A percentile compares a stretch with the other conserved stretches of the same genome.
Evolutionary conservation across 345 rosid genomes (phyloP).

Genomic region (Brassica carinata): DNA sequence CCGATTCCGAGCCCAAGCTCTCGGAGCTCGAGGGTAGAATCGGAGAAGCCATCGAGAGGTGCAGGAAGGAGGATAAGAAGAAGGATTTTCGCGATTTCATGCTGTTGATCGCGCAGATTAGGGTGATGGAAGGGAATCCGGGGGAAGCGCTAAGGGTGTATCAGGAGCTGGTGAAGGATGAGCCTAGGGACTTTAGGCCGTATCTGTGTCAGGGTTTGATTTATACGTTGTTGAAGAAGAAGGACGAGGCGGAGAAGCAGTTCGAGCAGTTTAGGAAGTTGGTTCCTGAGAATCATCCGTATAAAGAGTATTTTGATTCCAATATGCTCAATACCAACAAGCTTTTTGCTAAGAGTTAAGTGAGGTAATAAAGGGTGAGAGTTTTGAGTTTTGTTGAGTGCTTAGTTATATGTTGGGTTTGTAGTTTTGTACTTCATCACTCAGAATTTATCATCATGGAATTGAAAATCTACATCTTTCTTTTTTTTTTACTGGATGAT

Average conservation of each 20-base stretch:
- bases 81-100: conserved; percentile 32
- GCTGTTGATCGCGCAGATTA: not conserved
- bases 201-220: conserved; percentile 85
- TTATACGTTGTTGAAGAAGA: conserved; percentile 75
- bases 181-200: conserved; percentile 77
- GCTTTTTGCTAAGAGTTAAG: conserved; percentile 4
- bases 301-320: conserved; percentile 70
- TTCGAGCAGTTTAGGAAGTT: conserved; percentile 74
- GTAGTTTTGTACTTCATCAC: not conserved
- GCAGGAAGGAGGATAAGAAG: conserved; percentile 64
- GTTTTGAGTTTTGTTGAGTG: not conserved
- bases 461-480: not conserved
- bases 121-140: not conserved
- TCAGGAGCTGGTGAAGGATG: not conserved
- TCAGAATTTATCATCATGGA: not conserved
- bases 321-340: conserved; percentile 58
- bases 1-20: conserved; percentile 41
- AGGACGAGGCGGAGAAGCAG: conserved; percentile 77
- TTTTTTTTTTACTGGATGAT: too few species aligned
- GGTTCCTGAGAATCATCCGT: conserved; percentile 88
- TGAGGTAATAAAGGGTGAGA: too few species aligned
- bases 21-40: conserved; percentile 58
- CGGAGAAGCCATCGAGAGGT: conserved; percentile 63
- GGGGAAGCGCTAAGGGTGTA: not conserved
- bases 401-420: not conserved